These are phyloP conservation scores for Paulownia fortunei DNA, from an alignment of 257 asterid species.

Conservation along the genomic window DNA sequence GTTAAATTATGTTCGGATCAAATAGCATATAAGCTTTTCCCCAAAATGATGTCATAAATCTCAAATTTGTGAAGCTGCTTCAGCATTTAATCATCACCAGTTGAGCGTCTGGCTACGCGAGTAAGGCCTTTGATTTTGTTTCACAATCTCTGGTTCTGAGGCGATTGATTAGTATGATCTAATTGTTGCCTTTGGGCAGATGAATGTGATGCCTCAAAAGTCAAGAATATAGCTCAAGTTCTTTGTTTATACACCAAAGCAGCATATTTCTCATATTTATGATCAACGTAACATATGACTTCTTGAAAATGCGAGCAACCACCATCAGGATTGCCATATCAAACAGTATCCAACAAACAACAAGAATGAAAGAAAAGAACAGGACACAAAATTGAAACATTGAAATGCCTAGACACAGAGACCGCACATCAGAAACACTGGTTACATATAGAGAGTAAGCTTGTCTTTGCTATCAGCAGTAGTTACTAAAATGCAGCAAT, in stretches of 20 bases:
- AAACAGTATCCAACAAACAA: conserved; percentile 33
- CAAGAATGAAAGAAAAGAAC: conserved; percentile 11
- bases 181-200: no score
- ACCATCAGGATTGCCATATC: conserved; percentile 18
- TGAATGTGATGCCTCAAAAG: no score
- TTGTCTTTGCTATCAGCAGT: conserved; percentile 31
- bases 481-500: conserved; percentile 32
- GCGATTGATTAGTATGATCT: no score
- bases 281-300: background rate
- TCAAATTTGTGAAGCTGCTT: no score
- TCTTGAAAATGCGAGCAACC: background rate
- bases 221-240: no score
- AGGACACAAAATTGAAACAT: conserved; percentile 30
- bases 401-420: conserved; percentile 34
- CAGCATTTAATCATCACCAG: no score
- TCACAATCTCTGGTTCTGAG: no score
- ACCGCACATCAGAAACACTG: conserved; percentile 35
- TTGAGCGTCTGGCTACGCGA: no score
- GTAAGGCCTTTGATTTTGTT: no score
- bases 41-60: no score
- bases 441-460: conserved; percentile 25
- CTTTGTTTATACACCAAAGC: background rate
- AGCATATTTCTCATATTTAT: background rate
- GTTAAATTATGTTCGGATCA: no score
- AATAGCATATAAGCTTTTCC: no score